phyloP scores from a whole-genome alignment of 495 filamentous ascomycete genomes.

The Penicillium manginii region DNA sequence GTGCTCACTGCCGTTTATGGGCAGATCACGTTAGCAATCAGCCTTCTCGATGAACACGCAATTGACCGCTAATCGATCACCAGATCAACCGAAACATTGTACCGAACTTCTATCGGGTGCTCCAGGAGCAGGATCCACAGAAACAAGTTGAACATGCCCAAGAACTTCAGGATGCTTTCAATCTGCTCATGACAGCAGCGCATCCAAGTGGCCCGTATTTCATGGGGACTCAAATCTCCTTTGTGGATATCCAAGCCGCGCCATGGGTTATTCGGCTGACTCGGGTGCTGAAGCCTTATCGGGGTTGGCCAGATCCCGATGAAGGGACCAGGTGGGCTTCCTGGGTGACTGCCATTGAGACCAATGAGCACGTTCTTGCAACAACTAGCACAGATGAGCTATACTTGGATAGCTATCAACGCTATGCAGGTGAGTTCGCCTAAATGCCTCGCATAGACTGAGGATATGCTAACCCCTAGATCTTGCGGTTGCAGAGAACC shows the following conservation, averaged over 20 bases:
- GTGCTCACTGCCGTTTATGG: slow-evolving; percentile 85
- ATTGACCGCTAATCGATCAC: slow-evolving; percentile 2
- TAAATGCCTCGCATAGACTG: not conserved
- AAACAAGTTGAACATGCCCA: slow-evolving; percentile 66
- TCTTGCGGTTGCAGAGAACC: slow-evolving; percentile 49
- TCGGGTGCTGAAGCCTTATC: slow-evolving; percentile 76
- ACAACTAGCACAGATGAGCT: slow-evolving; percentile 78
- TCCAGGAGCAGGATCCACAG: slow-evolving; percentile 69
- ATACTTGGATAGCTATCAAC: slow-evolving; percentile 72
- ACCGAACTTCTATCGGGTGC: slow-evolving; percentile 77
- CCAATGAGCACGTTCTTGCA: slow-evolving; percentile 69
- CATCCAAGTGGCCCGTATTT: slow-evolving; percentile 79
- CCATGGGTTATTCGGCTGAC: slow-evolving; percentile 83
- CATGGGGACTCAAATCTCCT: slow-evolving; percentile 69
- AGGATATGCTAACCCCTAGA: slow-evolving; percentile 21
- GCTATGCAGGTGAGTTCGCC: slow-evolving; percentile 61
- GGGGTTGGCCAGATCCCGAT: slow-evolving; percentile 76
- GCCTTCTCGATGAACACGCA: slow-evolving; percentile 19
- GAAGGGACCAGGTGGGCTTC: slow-evolving; percentile 69
- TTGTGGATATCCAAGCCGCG: slow-evolving; percentile 86
- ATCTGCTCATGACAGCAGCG: slow-evolving; percentile 72
- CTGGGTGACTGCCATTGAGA: slow-evolving; percentile 85
- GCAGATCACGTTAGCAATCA: slow-evolving; percentile 71
- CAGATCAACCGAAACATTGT: slow-evolving; percentile 85
- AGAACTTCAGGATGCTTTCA: slow-evolving; percentile 70